These are phyloP conservation scores for Trametes meyenii DNA, from an alignment of 768 basidiomycete species.

Conservation along the genomic window DNA sequence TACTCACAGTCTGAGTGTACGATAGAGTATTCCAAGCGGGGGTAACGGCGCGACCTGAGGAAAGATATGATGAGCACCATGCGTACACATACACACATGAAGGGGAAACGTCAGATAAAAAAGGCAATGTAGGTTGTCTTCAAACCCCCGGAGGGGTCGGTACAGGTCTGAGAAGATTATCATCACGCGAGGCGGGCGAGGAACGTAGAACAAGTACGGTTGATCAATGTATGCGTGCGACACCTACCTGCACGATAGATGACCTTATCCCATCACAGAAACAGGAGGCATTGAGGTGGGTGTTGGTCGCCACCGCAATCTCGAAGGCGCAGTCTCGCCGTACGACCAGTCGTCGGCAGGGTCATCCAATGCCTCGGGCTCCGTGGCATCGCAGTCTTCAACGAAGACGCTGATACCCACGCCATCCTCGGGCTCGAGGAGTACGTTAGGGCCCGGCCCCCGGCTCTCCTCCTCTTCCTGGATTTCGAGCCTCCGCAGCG, in stretches of 20 bases:
- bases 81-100: constrained; percentile 11
- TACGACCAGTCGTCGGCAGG: constrained; percentile 60
- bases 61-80: constrained; percentile 20
- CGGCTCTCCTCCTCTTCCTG: constrained; percentile 42
- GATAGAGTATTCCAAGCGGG: constrained; percentile 1
- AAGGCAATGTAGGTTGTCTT: constrained; percentile 73
- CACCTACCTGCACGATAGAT: constrained; percentile 22
- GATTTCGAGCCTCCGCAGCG: constrained; percentile 70
- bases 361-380: constrained; percentile 31
- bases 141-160: constrained; percentile 50
- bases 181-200: constrained; percentile 47
- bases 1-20: constrained; percentile 43
- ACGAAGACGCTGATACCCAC: constrained; percentile 79
- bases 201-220: constrained; percentile 9
- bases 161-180: constrained; percentile 77
- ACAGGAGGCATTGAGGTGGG: constrained; percentile 32
- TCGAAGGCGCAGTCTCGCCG: constrained; percentile 47
- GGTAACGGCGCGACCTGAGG: neutral
- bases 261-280: constrained; percentile 16
- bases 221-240: constrained; percentile 9
- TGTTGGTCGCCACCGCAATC: constrained; percentile 37
- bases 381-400: constrained; percentile 63
- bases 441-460: constrained; percentile 48
- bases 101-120: constrained; percentile 41
- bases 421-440: constrained; percentile 69